phyloP scores from a whole-genome alignment of 352 stramenopile species.

The Ophiocytium majus region DNA sequence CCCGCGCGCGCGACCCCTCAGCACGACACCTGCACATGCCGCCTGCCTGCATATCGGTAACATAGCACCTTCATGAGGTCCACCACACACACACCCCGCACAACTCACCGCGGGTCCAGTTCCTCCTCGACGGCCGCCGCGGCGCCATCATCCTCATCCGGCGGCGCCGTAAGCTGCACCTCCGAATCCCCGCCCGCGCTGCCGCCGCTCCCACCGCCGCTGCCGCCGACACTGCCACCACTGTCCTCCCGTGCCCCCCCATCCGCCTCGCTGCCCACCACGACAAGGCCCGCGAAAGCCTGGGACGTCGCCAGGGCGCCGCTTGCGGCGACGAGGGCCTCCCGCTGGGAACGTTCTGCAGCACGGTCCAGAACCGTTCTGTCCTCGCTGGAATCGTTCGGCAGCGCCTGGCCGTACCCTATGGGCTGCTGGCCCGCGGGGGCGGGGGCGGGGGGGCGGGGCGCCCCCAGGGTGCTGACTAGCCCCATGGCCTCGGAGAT shows the following conservation, averaged over 20 bases:
- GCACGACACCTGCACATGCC: too few species aligned
- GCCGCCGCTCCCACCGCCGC: conserved; percentile 11
- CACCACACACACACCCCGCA: too few species aligned
- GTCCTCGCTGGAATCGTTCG: conserved; percentile 10
- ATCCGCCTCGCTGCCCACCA: not conserved
- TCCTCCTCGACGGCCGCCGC: conserved; percentile 7
- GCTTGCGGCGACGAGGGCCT: conserved; percentile 38
- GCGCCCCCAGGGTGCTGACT: not conserved
- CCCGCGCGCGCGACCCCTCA: too few species aligned
- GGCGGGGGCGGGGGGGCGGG: not conserved
- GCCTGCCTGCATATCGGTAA: too few species aligned
- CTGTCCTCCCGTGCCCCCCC: too few species aligned
- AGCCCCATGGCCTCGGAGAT: not conserved
- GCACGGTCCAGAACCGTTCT: not conserved
- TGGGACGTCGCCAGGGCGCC: conserved; percentile 52
- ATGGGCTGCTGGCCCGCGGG: not conserved
- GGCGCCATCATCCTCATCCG: conserved; percentile 12
- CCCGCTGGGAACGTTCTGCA: conserved; percentile 29
- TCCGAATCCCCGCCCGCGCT: not conserved
- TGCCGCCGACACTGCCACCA: too few species aligned
- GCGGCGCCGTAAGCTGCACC: not conserved
- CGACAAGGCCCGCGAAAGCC: conserved; percentile 56
- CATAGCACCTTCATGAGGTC: too few species aligned
- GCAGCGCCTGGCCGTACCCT: not conserved
- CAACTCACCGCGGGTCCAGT: not conserved